Evolutionary conservation across 495 filamentous ascomycete genomes (phyloP), one percentile per base, ranked within the genome.

Genomic region (Xylaria nigripes): DNA sequence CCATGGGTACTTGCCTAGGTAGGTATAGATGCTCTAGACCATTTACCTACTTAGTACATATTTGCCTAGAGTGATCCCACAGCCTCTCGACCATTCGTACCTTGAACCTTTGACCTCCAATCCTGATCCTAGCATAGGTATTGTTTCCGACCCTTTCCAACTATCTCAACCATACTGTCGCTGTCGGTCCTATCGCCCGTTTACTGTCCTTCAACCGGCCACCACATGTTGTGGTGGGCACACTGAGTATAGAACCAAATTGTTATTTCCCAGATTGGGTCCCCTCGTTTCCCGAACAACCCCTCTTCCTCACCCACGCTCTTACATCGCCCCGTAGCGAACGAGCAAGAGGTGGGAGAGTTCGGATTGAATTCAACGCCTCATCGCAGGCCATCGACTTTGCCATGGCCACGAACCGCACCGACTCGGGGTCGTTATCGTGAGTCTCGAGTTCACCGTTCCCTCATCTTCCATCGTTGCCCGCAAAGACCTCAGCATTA

Each of bases 321-420:
- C 44, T 29, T 3, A 7, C 32, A 30, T 46, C 51, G 45, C 22
- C 51, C 44, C 44, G 36, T 25, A 23, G 44, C 25, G 45, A 50
- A 55, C 32, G 13, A 50, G 21, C 18, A 30, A 23, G 46, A 50
- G 25, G 51, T 29, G 53, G 40, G 53, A 43, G 53, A 55, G 53
- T 38, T 46, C 30, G 53, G 23, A 36, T 46, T 46, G 36, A 29
- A 15, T 46, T 96, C 93, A 58, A 97, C 93, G 60, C 94, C 96
- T 74, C 87, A 94, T 73, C 85, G 94, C 79, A 82, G 97, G 77
- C 87, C 92, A 69, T 97, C 87, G 68, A 67, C 56, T 61, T 47
- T 51, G 47, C 42, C 51, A 66, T 66, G 63, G 59, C 63, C 49
- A 53, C 63, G 21, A 64, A 48, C 34, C 63, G 63, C 38, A 45